Conservation (phyloP, 768 basidiomycete species). For the Suillus brevipes region DNA sequence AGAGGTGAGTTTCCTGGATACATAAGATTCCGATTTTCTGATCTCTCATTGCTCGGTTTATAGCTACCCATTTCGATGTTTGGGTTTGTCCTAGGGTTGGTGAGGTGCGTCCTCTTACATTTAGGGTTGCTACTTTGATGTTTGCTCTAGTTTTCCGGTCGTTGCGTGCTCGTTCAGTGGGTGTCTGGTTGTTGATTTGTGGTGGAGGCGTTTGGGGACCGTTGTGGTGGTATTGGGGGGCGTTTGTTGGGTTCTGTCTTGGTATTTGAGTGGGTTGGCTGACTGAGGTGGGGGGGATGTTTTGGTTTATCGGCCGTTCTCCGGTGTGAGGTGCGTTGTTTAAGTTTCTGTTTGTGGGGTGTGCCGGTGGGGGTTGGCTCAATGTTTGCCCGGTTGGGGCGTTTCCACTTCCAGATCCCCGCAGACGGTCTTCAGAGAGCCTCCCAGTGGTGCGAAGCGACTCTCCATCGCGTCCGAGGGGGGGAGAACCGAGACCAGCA, state of each 20-base stretch:
- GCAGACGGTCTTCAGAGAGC: background rate
- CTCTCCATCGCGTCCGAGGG: background rate
- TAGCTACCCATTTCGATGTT: constrained; percentile 19
- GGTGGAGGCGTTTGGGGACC: background rate
- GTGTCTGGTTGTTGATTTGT: background rate
- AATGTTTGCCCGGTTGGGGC: background rate
- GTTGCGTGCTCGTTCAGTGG: too few relatives aligned
- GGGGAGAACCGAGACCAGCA: background rate
- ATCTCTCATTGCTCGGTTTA: constrained; percentile 16
- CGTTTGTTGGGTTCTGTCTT: too few relatives aligned
- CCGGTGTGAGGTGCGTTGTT: too few relatives aligned
- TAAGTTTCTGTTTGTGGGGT: too few relatives aligned
- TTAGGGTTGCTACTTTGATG: background rate
- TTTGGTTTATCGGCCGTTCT: background rate
- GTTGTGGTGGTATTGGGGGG: background rate
- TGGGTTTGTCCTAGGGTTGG: rapidly evolving
- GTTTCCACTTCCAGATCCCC: background rate
- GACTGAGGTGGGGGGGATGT: background rate
- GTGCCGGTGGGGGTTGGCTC: too few relatives aligned
- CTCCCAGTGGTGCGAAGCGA: background rate
- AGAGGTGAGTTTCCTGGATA: constrained; percentile 26
- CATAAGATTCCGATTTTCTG: constrained; percentile 18
- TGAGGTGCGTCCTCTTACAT: background rate
- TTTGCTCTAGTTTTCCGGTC: background rate
- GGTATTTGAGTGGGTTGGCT: background rate